These are phyloP conservation scores for Neoboletus subvelutipes DNA, from an alignment of 768 basidiomycete species.

Conservation along the genomic window DNA sequence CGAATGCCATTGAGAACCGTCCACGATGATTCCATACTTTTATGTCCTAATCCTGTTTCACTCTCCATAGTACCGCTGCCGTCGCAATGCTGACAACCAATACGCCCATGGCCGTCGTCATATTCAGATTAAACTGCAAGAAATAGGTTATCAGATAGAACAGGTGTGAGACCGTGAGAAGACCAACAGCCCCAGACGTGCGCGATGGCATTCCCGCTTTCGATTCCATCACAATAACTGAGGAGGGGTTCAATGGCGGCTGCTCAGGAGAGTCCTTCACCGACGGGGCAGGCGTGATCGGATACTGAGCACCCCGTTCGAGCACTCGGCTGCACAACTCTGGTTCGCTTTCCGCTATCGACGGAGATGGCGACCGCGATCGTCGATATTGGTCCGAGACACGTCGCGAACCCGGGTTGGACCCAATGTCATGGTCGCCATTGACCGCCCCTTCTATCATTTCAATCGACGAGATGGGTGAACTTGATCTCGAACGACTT, in stretches of 20 bases:
- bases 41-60: constrained; percentile 43
- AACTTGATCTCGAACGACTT: constrained; percentile 38
- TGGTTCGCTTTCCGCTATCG: constrained; percentile 31
- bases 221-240: constrained; percentile 12
- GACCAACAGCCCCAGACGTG: constrained; percentile 30
- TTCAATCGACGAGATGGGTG: constrained; percentile 34
- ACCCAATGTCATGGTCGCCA: constrained; percentile 16
- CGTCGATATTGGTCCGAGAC: constrained; percentile 24
- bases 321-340: constrained; percentile 23
- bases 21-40: constrained; percentile 15
- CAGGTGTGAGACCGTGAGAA: constrained; percentile 17
- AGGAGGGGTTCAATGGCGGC: constrained; percentile 7
- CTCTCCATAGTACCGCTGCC: constrained; percentile 71
- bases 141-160: constrained; percentile 21
- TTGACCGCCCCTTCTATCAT: constrained; percentile 32
- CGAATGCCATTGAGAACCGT: constrained; percentile 15
- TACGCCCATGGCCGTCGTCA: constrained; percentile 60
- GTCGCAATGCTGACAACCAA: constrained; percentile 66
- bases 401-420: constrained; percentile 23
- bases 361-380: constrained; percentile 33
- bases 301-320: constrained; percentile 25
- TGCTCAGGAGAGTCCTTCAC: constrained; percentile 31
- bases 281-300: constrained; percentile 32
- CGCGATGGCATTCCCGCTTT: constrained; percentile 20
- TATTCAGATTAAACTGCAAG: constrained; percentile 30